A percentile compares a stretch with the other conserved stretches of the same genome.
phyloP scores from a whole-genome alignment of 768 basidiomycete genomes.

The Pleurotus tuoliensis region DNA sequence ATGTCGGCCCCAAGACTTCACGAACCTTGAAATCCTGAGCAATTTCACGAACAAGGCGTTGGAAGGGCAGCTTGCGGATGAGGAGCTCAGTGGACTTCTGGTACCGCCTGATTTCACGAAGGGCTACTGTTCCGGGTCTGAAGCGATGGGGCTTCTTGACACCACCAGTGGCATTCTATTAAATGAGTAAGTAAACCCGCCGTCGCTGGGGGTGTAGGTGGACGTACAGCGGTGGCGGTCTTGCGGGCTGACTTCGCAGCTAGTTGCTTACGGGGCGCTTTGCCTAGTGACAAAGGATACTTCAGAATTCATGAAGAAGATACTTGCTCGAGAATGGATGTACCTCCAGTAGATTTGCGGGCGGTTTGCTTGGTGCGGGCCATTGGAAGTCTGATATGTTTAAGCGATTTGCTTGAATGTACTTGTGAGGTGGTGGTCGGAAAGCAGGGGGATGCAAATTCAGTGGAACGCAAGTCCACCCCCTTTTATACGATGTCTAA shows the following conservation, averaged over 20 bases:
- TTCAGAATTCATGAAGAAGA: neutral
- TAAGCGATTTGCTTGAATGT: neutral
- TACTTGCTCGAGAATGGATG: constrained; percentile 4
- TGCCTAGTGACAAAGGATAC: constrained; percentile 28
- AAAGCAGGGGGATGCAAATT: constrained; percentile 15
- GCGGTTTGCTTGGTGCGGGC: constrained; percentile 77
- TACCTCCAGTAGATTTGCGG: constrained; percentile 74
- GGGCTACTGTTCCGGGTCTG: constrained; percentile 75
- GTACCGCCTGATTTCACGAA: constrained; percentile 69
- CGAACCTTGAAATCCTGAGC: constrained; percentile 76
- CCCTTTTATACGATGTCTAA: constrained; percentile 3
- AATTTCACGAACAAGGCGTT: constrained; percentile 75
- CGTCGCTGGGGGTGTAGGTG: neutral
- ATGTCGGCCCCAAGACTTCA: constrained; percentile 7
- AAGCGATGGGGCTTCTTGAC: constrained; percentile 84
- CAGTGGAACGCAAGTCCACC: constrained; percentile 17
- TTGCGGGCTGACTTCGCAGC: constrained; percentile 59
- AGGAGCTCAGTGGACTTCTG: constrained; percentile 63
- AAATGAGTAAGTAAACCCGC: neutral
- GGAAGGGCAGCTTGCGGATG: constrained; percentile 66
- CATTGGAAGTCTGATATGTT: constrained; percentile 33
- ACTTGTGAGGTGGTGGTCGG: constrained; percentile 22
- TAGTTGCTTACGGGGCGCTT: constrained; percentile 60
- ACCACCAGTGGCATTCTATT: constrained; percentile 51
- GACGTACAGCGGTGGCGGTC: constrained; percentile 37